Base-by-base conservation (phyloP, 306 rosid species). In the Prunus mongolica region DNA sequence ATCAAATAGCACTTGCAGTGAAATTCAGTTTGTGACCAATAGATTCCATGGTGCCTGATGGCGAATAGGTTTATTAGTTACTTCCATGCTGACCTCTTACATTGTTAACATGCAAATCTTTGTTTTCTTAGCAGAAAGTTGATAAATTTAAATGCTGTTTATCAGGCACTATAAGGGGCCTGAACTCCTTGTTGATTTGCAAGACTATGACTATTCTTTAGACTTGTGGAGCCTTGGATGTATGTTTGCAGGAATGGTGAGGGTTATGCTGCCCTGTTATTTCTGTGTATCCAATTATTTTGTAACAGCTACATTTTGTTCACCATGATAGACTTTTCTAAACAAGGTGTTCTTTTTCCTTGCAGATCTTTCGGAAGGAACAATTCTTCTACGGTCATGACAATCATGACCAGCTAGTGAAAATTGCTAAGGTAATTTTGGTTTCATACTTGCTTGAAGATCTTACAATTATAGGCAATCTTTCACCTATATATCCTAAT, bases 141-240 rank as follows among this genome's bases (percentile, higher is more conserved):
- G 8, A 71, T 60, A 51, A 20, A 54, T 34, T 71, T 57, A n/a
- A 54, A 55, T 71, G 64, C 5, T 34, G 38, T 75, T 50, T 30
- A 32, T 61, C 52, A 84, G 87, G 84, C 79, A 84, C 74, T 84
- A 81, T 71, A 81, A 81, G 49, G 88, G 88, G 19, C 88, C 88
- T 52, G 88, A 85, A 82, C 85, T 85, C 52, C 77, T 82, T 27
- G 82, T 85, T 49, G 88, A 85, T 82, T 79, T 85, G 69, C 88
- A 85, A 76, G 84, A 85, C 51, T 79, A 82, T 76, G 88, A 85
- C 54, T 72, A 85, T 74, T 85, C 86, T 69, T 41, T 81, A 74
- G 84, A 75, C 80, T 75, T 81, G 84, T 81, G 80, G 77, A 81
- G 84, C 54, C 80, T 81, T 51, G 84, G 84, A 3, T 81, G 80